Percentiles rank a stretch among this genome's conserved stretches.
Evolutionary conservation across 306 rosid species (phyloP).

Genomic region (Cucumis hystrix): DNA sequence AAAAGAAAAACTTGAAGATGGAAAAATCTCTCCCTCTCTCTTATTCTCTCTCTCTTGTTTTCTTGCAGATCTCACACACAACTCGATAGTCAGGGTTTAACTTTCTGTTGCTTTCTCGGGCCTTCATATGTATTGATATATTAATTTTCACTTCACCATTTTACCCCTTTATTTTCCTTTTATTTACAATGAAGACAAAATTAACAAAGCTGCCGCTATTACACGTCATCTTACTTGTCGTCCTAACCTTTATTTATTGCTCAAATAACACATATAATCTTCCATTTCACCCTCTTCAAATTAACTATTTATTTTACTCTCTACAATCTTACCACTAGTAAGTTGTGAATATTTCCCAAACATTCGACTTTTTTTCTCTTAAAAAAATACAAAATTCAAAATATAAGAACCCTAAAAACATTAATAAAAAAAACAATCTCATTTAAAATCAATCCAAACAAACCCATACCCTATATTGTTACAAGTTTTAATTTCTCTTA

Average conservation of each 20-base stretch:
- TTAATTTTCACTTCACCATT: neutral
- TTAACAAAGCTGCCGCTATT: slow-evolving; percentile 19
- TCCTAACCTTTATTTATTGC: neutral
- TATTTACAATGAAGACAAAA: slow-evolving; percentile 20
- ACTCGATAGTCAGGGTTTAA: slow-evolving; percentile 51
- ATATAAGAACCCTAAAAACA: too few species aligned
- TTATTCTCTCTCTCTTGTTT: neutral
- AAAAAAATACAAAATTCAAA: too few species aligned
- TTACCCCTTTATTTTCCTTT: slow-evolving; percentile 10
- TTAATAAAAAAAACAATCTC: too few species aligned
- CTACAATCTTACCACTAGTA: too few species aligned
- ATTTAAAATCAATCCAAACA: too few species aligned
- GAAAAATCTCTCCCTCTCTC: neutral
- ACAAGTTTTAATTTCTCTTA: too few species aligned
- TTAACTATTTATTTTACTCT: too few species aligned
- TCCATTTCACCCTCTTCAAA: too few species aligned
- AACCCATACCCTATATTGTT: too few species aligned
- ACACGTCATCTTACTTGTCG: slow-evolving; percentile 37
- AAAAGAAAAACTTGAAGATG: neutral
- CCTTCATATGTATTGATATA: slow-evolving; percentile 35
- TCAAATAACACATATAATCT: too few species aligned
- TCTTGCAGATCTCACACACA: slow-evolving; percentile 57
- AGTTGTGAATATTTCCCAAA: too few species aligned
- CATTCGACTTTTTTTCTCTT: too few species aligned
- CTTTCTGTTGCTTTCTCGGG: slow-evolving; percentile 26